Conservation (phyloP, 2,329 filamentous ascomycete species). For the Trichoderma citrinoviride region DNA sequence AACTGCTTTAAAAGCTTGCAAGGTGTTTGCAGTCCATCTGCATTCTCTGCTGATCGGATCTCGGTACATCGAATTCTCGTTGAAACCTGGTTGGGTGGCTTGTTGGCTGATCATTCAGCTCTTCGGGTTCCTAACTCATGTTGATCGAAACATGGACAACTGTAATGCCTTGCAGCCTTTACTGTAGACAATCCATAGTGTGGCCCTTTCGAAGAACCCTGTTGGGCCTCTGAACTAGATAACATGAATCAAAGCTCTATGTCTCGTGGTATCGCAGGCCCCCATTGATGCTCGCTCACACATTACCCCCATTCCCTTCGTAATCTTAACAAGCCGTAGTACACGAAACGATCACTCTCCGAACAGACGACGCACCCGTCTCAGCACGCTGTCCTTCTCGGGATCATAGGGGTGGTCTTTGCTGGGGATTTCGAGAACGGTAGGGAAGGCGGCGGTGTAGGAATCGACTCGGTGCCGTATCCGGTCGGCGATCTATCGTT, state of each 20-base stretch:
- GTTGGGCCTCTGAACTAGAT: too few relatives aligned
- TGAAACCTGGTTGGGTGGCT: too few relatives aligned
- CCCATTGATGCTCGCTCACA: neutral
- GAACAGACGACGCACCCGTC: conserved; percentile 70
- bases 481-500: conserved; percentile 76
- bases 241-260: too few relatives aligned
- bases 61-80: too few relatives aligned
- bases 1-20: too few relatives aligned
- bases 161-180: too few relatives aligned
- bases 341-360: conserved; percentile 54
- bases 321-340: neutral
- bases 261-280: neutral
- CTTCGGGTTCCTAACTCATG: neutral
- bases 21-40: too few relatives aligned
- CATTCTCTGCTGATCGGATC: too few relatives aligned
- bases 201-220: too few relatives aligned
- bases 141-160: neutral
- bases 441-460: conserved; percentile 94
- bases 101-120: neutral
- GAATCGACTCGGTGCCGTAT: conserved; percentile 89
- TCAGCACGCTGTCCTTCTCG: conserved; percentile 96
- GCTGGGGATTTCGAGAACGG: conserved; percentile 92
- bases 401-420: conserved; percentile 99
- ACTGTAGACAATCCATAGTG: too few relatives aligned
- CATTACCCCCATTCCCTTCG: neutral